phyloP scores from a whole-genome alignment of 2,329 filamentous ascomycete species.

The Clonostachys sp. region DNA sequence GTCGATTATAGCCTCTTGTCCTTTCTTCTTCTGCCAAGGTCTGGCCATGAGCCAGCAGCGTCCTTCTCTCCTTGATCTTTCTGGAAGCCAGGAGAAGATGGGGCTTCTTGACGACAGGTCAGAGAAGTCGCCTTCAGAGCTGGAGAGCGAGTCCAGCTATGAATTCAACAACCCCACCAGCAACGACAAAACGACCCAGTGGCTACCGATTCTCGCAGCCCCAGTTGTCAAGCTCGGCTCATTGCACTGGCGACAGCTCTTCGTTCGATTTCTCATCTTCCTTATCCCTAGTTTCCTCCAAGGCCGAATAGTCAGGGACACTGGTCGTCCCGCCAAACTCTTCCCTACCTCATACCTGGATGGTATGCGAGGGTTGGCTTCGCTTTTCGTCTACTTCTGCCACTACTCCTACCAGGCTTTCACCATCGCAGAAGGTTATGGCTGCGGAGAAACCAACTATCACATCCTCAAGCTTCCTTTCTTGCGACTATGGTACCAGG shows the following conservation, averaged over 20 bases:
- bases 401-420: conserved; percentile 51
- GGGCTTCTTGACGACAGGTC: conserved; percentile 36
- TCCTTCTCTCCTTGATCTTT: conserved; percentile 6
- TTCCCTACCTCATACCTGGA: conserved; percentile 53
- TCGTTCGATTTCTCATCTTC: conserved; percentile 34
- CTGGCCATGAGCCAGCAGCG: conserved; percentile 2
- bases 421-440: conserved; percentile 45
- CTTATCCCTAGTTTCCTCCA: conserved; percentile 50
- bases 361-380: conserved; percentile 51
- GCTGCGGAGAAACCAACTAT: conserved; percentile 35
- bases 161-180: conserved; percentile 26
- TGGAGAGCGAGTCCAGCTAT: conserved; percentile 32
- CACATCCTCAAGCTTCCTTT: conserved; percentile 47
- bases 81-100: conserved; percentile 34
- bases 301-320: conserved; percentile 32
- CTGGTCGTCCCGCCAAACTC: conserved; percentile 32
- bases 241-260: conserved; percentile 27
- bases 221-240: conserved; percentile 18
- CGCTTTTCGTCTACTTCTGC: conserved; percentile 52
- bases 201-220: conserved; percentile 20
- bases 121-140: conserved; percentile 35
- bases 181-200: conserved; percentile 20
- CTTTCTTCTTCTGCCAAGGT: conserved; percentile 1
- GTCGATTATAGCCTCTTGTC: not conserved
- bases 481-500: conserved; percentile 47